Base-by-base conservation (phyloP, 2,329 filamentous ascomycete species). In the Cryphonectria radicalis region DNA sequence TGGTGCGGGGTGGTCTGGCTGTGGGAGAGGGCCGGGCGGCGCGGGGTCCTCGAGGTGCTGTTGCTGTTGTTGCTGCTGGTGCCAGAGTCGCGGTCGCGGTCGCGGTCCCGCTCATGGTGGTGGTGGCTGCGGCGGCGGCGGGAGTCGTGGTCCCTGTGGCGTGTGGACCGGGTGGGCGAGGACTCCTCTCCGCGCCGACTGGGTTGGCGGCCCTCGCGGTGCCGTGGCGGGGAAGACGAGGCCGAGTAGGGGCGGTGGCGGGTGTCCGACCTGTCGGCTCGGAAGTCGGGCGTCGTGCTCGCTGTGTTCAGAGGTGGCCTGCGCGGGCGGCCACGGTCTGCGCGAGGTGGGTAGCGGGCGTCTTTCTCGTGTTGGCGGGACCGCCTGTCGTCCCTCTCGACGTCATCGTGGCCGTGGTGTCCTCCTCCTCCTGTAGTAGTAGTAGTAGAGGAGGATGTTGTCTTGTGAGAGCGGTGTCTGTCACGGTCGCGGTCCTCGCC, bases 241-340 rank as follows among this genome's bases (percentile, higher is more conserved):
- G 59, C 17, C 19, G 70, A 72, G 57, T 70, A 70, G 28, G 67
- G 35, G 14, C 50, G 67, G 46, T 55, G 35, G 14, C 69, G 67
- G 22, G 40, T 66, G 40, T 64, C 66, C 22, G 67, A 35, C n/a
- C 60, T 66, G 4, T 73, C 69, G 5, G 55, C 57, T 17, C 64
- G 50, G 22, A 73, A 57, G n/a, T 73, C 66, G 14, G 71, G 70
- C 32, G 70, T 66, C 8, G 70, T 72, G 32, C 63, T 57, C 3
- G 64, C 62, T 10, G 63, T 65, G 53, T 53, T 68, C 67, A 70
- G 63, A 10, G 72, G 46, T 1, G 70, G 72, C 14, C 70, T 63
- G 17, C 32, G 57, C n/a, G 68, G 72, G 7, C 72, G 72, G 8
- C 72, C 72, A 25, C 66, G 65, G 40, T 70, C 68, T 3, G 72